Percentiles rank a stretch among this genome's conserved stretches.
Evolutionary conservation across 768 basidiomycete species (phyloP).

Genomic region (Termitomyces bulborhizus): DNA sequence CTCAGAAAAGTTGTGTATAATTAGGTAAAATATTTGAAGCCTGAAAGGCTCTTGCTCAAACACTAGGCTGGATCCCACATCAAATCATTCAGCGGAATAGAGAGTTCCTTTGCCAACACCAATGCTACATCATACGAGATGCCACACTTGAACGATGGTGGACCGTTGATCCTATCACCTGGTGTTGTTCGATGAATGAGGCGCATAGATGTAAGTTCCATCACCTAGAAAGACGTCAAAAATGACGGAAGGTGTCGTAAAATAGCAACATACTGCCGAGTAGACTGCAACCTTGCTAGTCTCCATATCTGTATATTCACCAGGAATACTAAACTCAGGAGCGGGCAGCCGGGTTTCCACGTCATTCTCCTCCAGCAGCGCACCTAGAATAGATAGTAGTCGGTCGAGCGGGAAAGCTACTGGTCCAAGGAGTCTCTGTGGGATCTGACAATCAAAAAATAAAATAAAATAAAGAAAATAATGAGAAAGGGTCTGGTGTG

Average conservation of each 20-base stretch:
- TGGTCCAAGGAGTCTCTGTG: conserved; percentile 37
- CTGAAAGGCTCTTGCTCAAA: too few relatives aligned
- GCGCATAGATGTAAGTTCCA: conserved; percentile 57
- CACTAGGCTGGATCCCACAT: conserved; percentile 55
- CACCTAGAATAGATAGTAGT: conserved; percentile 52
- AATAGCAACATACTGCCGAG: conserved; percentile 41
- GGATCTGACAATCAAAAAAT: conserved; percentile 34
- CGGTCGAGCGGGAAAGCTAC: conserved; percentile 38
- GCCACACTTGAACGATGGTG: conserved; percentile 68
- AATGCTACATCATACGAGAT: conserved; percentile 55
- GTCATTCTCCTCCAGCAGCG: conserved; percentile 66
- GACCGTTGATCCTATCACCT: conserved; percentile 58
- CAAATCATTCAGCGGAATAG: conserved; percentile 55
- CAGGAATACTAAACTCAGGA: conserved; percentile 46
- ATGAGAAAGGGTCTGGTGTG: neutral
- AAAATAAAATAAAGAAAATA: neutral
- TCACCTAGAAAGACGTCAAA: conserved; percentile 38
- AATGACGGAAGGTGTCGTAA: neutral
- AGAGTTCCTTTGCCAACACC: conserved; percentile 51
- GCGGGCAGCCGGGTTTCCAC: conserved; percentile 38
- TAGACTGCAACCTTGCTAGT: conserved; percentile 57
- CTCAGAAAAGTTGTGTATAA: too few relatives aligned
- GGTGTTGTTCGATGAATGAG: conserved; percentile 61
- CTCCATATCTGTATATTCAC: conserved; percentile 75
- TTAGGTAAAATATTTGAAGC: too few relatives aligned